Evolutionary conservation across 1,284 basidiomycete species (phyloP).

Genomic region (Pascua guehoae): DNA sequence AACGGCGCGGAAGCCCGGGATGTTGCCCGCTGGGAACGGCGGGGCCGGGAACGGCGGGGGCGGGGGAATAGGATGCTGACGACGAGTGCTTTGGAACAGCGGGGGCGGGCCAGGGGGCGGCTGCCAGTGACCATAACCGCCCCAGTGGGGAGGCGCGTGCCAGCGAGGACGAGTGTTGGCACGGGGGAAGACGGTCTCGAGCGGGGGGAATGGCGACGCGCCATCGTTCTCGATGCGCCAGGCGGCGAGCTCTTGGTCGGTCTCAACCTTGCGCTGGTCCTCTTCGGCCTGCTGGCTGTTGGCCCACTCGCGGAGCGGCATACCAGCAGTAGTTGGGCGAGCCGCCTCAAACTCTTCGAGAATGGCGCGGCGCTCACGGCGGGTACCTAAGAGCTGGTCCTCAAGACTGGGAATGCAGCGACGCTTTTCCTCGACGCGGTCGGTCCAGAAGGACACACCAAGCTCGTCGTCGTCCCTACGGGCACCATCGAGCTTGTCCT

Average conservation of each 20-base stretch:
- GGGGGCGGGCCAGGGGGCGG: constrained; percentile 7
- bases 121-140: neutral
- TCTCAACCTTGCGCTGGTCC: constrained; percentile 11
- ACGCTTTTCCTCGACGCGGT: constrained; percentile 38
- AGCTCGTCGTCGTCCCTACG: constrained; percentile 25
- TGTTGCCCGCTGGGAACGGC: constrained; percentile 6
- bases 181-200: constrained; percentile 31
- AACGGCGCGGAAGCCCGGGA: constrained; percentile 3
- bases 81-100: neutral
- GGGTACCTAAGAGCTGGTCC: constrained; percentile 17
- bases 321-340: constrained; percentile 11
- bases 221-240: constrained; percentile 31
- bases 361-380: constrained; percentile 20
- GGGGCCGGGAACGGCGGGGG: neutral
- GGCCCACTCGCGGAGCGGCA: constrained; percentile 27
- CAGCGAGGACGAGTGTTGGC: neutral
- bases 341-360: constrained; percentile 28
- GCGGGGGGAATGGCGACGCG: constrained; percentile 31
- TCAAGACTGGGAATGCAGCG: constrained; percentile 25
- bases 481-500: constrained; percentile 31
- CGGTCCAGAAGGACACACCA: constrained; percentile 37
- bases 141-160: neutral
- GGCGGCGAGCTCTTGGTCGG: constrained; percentile 37
- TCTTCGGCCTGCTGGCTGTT: constrained; percentile 18
- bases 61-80: constrained; percentile 1